Conservation (phyloP, 2,329 filamentous ascomycete species). For the Pseudophaeomoniella oleicola region DNA sequence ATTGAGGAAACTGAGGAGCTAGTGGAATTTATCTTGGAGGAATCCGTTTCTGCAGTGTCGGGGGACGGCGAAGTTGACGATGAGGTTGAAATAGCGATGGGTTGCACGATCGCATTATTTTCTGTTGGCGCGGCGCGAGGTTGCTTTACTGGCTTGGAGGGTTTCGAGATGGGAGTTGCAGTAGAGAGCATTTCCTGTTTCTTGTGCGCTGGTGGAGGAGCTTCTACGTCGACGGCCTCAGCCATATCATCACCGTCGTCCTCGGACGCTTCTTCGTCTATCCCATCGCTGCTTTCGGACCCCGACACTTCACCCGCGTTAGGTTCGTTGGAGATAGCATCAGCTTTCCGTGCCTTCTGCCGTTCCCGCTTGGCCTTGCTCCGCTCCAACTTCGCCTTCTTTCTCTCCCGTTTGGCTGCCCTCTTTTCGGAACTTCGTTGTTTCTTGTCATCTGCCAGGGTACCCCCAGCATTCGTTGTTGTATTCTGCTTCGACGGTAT, state of each 20-base stretch:
- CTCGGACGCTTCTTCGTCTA: conserved; percentile 12
- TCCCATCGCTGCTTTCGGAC: conserved; percentile 4
- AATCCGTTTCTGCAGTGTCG: conserved; percentile 29
- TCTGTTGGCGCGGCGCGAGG: neutral
- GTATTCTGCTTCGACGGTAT: conserved; percentile 10
- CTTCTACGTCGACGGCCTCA: conserved; percentile 6
- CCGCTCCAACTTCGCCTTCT: conserved; percentile 21
- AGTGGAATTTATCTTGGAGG: conserved; percentile 13
- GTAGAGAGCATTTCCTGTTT: no score
- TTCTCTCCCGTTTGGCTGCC: conserved; percentile 23
- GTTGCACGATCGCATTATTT: neutral
- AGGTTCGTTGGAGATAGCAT: conserved; percentile 21
- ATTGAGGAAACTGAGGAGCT: conserved; percentile 55
- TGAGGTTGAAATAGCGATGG: neutral
- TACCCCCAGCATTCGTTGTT: conserved; percentile 8
- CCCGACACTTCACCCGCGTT: conserved; percentile 8
- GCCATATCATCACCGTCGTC: conserved; percentile 8
- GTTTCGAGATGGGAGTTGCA: no score
- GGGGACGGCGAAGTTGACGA: conserved; percentile 1
- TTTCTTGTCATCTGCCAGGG: conserved; percentile 22
- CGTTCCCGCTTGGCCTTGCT: conserved; percentile 19
- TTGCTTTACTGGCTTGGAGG: neutral
- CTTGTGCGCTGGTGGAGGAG: neutral
- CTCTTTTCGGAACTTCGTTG: conserved; percentile 31
- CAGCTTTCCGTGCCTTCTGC: conserved; percentile 20